phyloP scores from a whole-genome alignment of 2,329 filamentous ascomycete genomes.

The Colletotrichum agaves region DNA sequence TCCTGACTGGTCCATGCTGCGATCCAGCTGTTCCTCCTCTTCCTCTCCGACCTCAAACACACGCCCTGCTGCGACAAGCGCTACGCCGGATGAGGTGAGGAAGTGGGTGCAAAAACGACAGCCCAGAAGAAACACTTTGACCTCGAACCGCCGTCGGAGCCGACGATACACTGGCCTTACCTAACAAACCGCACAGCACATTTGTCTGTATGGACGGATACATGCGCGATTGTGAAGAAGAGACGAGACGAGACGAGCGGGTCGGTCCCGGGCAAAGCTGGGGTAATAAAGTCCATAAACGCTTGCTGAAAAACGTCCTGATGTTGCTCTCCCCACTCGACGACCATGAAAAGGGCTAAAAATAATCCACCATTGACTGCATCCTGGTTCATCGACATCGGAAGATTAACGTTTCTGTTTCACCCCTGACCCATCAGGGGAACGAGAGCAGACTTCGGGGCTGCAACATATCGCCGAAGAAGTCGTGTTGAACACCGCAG shows the following conservation, averaged over 20 bases:
- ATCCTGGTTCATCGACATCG: slow-evolving; percentile 36
- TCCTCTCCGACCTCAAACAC: slow-evolving; percentile 19
- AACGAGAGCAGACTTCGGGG: slow-evolving; percentile 27
- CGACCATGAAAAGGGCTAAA: slow-evolving; percentile 27
- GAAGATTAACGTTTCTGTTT: slow-evolving; percentile 38
- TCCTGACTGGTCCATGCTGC: slow-evolving; percentile 6
- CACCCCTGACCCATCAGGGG: slow-evolving; percentile 34
- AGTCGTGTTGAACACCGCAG: neutral
- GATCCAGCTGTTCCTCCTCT: slow-evolving; percentile 2
- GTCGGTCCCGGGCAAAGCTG: slow-evolving; percentile 35
- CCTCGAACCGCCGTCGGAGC: slow-evolving; percentile 22
- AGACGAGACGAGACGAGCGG: slow-evolving; percentile 32
- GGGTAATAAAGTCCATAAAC: slow-evolving; percentile 29
- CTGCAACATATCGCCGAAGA: slow-evolving; percentile 6
- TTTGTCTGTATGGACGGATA: too few species aligned
- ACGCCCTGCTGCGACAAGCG: slow-evolving; percentile 35
- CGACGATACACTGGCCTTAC: slow-evolving; percentile 22
- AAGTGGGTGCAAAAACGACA: slow-evolving; percentile 3
- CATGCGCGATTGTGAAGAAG: slow-evolving; percentile 15
- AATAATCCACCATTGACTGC: slow-evolving; percentile 34
- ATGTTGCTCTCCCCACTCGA: slow-evolving; percentile 21
- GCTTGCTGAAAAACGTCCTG: slow-evolving; percentile 11
- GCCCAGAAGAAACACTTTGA: slow-evolving; percentile 7
- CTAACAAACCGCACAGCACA: slow-evolving; percentile 1
- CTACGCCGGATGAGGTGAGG: slow-evolving; percentile 17